These are phyloP conservation scores for Beta macrorhiza DNA, from an alignment of 179 eudicot genomes.

Conservation along the genomic window DNA sequence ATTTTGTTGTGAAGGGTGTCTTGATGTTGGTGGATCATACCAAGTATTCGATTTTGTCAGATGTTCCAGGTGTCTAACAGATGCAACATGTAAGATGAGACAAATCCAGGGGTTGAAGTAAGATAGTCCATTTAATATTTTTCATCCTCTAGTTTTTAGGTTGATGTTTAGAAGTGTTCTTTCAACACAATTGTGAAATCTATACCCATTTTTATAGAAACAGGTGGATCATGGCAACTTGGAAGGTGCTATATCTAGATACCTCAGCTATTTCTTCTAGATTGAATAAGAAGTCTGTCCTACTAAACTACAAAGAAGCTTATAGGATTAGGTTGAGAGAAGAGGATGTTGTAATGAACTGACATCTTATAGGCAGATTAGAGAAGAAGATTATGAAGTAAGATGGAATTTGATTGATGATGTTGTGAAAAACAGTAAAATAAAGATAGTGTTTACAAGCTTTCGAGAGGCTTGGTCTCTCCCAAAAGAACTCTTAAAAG, in stretches of 20 bases:
- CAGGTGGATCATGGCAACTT: not conserved
- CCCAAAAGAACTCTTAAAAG: too few species aligned
- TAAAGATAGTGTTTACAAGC: too few species aligned
- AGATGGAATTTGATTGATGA: too few species aligned
- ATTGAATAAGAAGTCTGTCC: not conserved
- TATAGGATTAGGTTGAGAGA: not conserved
- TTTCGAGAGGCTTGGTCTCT: too few species aligned
- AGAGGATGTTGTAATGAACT: not conserved
- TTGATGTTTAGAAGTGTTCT: not conserved
- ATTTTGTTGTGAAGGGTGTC: not conserved
- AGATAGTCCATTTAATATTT: not conserved
- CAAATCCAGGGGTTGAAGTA: not conserved
- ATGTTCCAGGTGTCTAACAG: not conserved
- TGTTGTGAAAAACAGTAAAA: too few species aligned
- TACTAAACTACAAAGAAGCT: not conserved
- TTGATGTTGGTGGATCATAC: not conserved
- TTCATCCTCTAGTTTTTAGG: not conserved
- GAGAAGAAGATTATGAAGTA: too few species aligned
- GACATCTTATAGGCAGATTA: too few species aligned
- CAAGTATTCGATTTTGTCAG: not conserved
- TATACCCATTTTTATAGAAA: not conserved
- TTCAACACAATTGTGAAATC: not conserved
- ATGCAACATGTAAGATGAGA: not conserved
- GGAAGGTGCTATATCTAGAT: not conserved
- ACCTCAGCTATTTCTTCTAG: not conserved